Base-by-base conservation (phyloP, 176 grass and related monocot genomes). In the Oropetium thomaeum region DNA sequence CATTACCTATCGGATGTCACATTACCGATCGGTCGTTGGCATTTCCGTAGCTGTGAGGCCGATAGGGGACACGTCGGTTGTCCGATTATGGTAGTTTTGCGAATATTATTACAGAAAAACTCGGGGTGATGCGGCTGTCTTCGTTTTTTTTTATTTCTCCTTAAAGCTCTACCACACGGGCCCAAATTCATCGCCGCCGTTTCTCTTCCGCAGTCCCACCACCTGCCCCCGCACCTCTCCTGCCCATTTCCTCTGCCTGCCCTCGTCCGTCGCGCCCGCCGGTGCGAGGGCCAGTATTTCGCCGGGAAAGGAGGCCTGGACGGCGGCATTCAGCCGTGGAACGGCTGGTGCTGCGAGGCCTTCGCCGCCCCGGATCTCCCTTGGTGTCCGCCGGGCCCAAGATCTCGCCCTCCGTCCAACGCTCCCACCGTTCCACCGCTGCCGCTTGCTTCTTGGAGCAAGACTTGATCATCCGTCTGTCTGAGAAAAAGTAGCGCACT, bases 281-380 rank as follows among this genome's bases (percentile, higher is more conserved):
- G n/a, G n/a, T n/a, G 49, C 49, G 49, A 1, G 6, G 19, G 22
- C 49, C 1, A n/a, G n/a, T n/a, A n/a, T 10, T 82, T 75, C 28
- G 72, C 48, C 53, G 80, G 61, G 42, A 25, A 74, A 28, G 62
- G 12, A 57, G 70, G 27, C 41, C 33, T 12, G 25, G 40, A 45
- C 74, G 38, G 62, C 59, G n/a, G 33, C 67, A 86, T 79, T 82
- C 35, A 72, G 67, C 65, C 52, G 4, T 43, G 28, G 17, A 69
- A 74, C 6, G n/a, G 33, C 48, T 5, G 7, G 6, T 53, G 59
- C 58, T 16, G 39, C 30, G 35, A 60, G 27, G 57, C 57, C 27
- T 62, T 42, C 58, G 28, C 2, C 57, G 78, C 32, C 42, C 31
- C 17, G 10, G 60, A 74, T 79, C 68, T 42, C 40, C 51, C 32